Base-by-base conservation (phyloP, 1,284 basidiomycete genomes). In the Ceratobasidium theobromae region DNA sequence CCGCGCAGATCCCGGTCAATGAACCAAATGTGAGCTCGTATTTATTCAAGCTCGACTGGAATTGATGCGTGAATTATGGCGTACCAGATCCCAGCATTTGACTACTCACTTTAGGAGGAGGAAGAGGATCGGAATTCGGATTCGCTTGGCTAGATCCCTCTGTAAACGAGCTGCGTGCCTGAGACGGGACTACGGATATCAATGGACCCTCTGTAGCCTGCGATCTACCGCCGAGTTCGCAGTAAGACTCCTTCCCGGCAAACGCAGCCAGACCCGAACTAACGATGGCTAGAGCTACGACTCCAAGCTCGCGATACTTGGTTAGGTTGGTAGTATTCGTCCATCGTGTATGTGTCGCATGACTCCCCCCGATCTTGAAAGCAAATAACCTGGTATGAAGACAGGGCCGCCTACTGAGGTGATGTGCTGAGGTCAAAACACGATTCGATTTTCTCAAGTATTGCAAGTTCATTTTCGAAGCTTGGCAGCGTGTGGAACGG, bases 21-120 rank as follows among this genome's bases (percentile, higher is more conserved):
- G 92, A 91, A 32, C 95, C 95, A 74, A 98, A 97, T 0, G 86
- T 82, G 48, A 98, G 84, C 73, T 95, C 86, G 73, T 91, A 91
- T n/a, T 86, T 69, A 69, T 86, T 89, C 28, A 96, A 80, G 1
- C 84, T 82, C 38, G 91, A 93, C 55, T 79, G 72, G 1, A 91
- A 87, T 1, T 82, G 84, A 21, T 84, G 82, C 0, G 83, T 81
- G 8, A n/a, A 78, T 6, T 4, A 16, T 46, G 14, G 6, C 27
- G 6, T 6, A 40, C 70, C n/a, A 67, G 43, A 25, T 64, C 53
- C 14, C 28, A 11, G 3, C 28, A n/a, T 12, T 18, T 21, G 33
- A 16, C 16, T 12, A 23, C 46, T 49, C 35, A 53, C 55, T 25
- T 52, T 45, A 23, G 55, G 66, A 38, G 55, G 55, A 28, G 58